Percentiles rank a stretch among this genome's conserved stretches.
Conservation (phyloP, 306 rosid genomes). For the Vigna mungo region DNA sequence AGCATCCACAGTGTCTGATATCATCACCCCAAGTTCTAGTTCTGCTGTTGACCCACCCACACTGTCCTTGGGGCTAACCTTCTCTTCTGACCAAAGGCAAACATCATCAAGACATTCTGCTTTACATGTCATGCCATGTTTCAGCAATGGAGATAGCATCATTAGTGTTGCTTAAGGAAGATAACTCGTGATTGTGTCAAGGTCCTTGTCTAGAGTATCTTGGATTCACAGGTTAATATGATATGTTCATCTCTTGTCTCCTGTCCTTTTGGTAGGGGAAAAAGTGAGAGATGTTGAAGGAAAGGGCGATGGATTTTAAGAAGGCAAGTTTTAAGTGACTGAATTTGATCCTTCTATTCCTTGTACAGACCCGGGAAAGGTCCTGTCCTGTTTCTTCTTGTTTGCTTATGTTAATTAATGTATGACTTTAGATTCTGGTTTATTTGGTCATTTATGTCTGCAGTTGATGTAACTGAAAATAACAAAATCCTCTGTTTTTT, state of each 20-base stretch:
- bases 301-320: conserved; percentile 51
- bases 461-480: conserved; percentile 63
- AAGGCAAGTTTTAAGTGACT: conserved; percentile 49
- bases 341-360: conserved; percentile 59
- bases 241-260: conserved; percentile 44
- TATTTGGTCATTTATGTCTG: conserved; percentile 47
- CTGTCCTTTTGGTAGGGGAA: conserved; percentile 41
- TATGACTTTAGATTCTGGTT: conserved; percentile 57
- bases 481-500: conserved; percentile 55
- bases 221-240: conserved; percentile 40
- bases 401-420: conserved; percentile 53
- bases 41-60: conserved; percentile 59
- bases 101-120: conserved; percentile 65
- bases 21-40: conserved; percentile 52
- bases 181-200: conserved; percentile 23
- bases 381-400: conserved; percentile 58
- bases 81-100: conserved; percentile 69
- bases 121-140: conserved; percentile 65
- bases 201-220: conserved; percentile 50
- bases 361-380: conserved; percentile 77
- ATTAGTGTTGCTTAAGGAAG: conserved; percentile 73
- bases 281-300: conserved; percentile 41
- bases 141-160: conserved; percentile 74
- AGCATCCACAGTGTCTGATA: conserved; percentile 45
- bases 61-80: conserved; percentile 80